A percentile compares a stretch with the other conserved stretches of the same genome.
Evolutionary conservation across 495 filamentous ascomycete genomes (phyloP).

Genomic region (Aspergillus heteromorphus): DNA sequence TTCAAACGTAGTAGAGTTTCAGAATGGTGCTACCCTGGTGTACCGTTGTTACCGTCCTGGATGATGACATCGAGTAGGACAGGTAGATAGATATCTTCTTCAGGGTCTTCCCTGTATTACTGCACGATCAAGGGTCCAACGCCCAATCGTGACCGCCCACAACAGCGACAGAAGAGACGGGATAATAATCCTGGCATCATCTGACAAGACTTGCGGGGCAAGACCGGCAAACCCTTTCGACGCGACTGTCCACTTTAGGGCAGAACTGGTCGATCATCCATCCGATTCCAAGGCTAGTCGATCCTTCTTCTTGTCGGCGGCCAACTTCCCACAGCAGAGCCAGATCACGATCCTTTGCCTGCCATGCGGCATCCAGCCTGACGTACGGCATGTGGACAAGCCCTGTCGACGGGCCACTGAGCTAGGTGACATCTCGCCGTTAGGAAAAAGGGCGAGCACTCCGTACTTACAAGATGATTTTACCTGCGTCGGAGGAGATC

Average conservation of each 20-base stretch:
- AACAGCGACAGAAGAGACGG: neutral
- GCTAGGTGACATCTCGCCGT: no score
- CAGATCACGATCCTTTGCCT: constrained; percentile 2
- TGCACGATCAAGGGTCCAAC: constrained; percentile 2
- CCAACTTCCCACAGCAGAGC: neutral
- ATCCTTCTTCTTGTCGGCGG: neutral
- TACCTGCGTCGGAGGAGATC: neutral
- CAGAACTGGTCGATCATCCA: constrained; percentile 11
- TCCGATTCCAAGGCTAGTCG: neutral
- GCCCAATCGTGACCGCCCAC: neutral
- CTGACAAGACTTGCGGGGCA: constrained; percentile 18
- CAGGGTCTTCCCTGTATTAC: neutral
- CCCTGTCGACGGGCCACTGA: no score
- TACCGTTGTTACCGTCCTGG: neutral
- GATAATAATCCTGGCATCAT: constrained; percentile 12
- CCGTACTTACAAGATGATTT: no score
- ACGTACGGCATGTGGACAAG: neutral
- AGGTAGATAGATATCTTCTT: neutral
- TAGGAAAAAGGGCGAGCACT: no score
- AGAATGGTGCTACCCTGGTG: neutral
- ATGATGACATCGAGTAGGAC: neutral
- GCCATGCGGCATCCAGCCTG: neutral
- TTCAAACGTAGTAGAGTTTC: neutral
- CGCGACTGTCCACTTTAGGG: constrained; percentile 11
- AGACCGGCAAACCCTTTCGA: constrained; percentile 1